Percentiles rank a stretch among this genome's conserved stretches.
Evolutionary conservation across 192 early-diverging fungal genomes (phyloP).

Genomic region (Entomortierella lignicola): DNA sequence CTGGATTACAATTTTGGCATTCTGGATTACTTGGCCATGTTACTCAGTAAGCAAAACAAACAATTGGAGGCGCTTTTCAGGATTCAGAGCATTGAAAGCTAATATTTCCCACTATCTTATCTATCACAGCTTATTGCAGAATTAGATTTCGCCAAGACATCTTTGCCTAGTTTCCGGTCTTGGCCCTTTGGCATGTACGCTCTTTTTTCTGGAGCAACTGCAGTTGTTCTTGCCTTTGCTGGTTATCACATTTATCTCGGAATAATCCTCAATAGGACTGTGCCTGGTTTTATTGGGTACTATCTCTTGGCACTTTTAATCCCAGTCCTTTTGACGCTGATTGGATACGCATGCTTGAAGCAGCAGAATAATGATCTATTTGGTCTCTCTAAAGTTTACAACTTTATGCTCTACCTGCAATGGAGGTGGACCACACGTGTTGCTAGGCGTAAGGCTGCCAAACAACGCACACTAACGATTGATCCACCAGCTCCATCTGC

Average conservation of each 20-base stretch:
- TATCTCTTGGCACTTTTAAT: constrained; percentile 61
- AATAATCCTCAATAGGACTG: constrained; percentile 21
- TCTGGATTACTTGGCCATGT: constrained; percentile 54
- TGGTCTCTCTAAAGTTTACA: constrained; percentile 28
- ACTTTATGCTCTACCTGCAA: constrained; percentile 19
- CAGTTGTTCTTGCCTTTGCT: constrained; percentile 68
- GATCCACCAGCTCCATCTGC: constrained; percentile 7
- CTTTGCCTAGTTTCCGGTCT: constrained; percentile 66
- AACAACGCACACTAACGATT: constrained; percentile 17
- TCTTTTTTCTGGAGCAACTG: constrained; percentile 66
- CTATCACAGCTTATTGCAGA: constrained; percentile 64
- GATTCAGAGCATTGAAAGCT: too few relatives aligned
- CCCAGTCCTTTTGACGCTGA: constrained; percentile 52
- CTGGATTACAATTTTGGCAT: constrained; percentile 50
- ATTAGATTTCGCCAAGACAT: constrained; percentile 74
- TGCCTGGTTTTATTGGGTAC: constrained; percentile 55
- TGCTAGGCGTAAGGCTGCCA: constrained; percentile 8
- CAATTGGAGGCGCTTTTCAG: neutral
- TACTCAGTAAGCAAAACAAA: constrained; percentile 30
- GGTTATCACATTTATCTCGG: constrained; percentile 67
- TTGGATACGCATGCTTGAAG: constrained; percentile 47
- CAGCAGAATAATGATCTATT: constrained; percentile 58
- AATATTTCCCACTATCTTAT: constrained; percentile 7
- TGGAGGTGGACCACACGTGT: constrained; percentile 6
- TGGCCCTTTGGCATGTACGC: constrained; percentile 78